Evolutionary conservation across 2,329 filamentous ascomycete genomes (phyloP), one percentile per base, ranked within the genome.

Genomic region (Seiridium cupressi): DNA sequence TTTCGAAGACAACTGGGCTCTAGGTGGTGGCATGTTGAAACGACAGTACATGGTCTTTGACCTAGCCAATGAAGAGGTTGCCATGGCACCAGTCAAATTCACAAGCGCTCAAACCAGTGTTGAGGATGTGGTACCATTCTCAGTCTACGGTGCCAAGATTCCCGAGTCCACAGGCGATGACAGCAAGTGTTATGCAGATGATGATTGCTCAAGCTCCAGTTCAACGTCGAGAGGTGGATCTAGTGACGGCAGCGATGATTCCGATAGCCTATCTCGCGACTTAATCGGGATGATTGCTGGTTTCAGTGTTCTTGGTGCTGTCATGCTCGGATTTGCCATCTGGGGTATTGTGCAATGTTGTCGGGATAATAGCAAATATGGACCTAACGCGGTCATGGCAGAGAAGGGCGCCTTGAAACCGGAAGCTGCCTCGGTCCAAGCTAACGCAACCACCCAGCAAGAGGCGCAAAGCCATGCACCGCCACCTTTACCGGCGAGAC

Each of bases 1-100:
- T 8, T 47, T 18, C 8, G 34, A 46, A 36, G 65, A 58, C 55
- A 47, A 51, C 34, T 60, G 42, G 42, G 4, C 36, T 31, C 46
- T 75, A 3, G 68, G 71, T 13, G 63, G 63, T 59, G 59, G 65
- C 13, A 42, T 73, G 47, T 61, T 74, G 40, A 69, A 69, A 38
- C 68, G 70, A n/a, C 65, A 63, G 10, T 75, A 75, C 61, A 63
- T 68, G 53, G 72, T 72, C 3, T 73, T 74, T 55, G 73, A 75
- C 60, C 58, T 70, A 10, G 68, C 63, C 49, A 73, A 73, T 62
- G 49, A 60, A n/a, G 70, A 74, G 54, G 57, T 75, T 3, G 72
- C 70, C 42, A 32, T 75, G 9, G 73, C 72, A 1, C 66, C 68
- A 0, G 62, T 68, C 62, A 70, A 64, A 57, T 68, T 70, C 7